Evolutionary conservation across 345 rosid genomes (phyloP).

Genomic region (Chamaenerion angustifolium): DNA sequence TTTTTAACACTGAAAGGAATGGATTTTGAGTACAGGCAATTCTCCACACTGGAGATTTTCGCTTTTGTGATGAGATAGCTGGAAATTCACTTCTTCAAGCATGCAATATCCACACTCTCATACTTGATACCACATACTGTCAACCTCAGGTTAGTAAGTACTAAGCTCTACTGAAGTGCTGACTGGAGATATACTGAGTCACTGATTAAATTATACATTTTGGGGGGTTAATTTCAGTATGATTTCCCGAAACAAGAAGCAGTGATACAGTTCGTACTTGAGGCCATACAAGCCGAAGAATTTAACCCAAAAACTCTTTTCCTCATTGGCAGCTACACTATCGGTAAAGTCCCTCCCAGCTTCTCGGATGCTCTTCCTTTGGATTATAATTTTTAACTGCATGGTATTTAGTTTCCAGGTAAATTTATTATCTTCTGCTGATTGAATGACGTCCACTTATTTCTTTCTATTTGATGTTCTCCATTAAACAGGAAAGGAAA

Average conservation of each 20-base stretch:
- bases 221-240: slow-evolving; percentile 26
- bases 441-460: too few relatives aligned
- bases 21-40: slow-evolving; percentile 34
- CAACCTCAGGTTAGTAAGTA: slow-evolving; percentile 53
- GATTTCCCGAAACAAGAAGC: slow-evolving; percentile 96
- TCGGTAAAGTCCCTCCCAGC: slow-evolving; percentile 33
- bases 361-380: not conserved
- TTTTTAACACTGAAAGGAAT: slow-evolving; percentile 6
- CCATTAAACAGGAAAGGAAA: slow-evolving; percentile 58
- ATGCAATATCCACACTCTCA: slow-evolving; percentile 50
- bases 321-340: slow-evolving; percentile 85
- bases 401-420: not conserved
- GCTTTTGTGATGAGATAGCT: slow-evolving; percentile 51
- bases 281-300: slow-evolving; percentile 91
- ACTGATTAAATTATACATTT: too few relatives aligned
- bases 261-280: slow-evolving; percentile 82
- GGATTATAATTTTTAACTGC: not conserved
- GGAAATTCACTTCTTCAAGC: slow-evolving; percentile 22
- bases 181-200: too few relatives aligned
- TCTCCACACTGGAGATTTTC: slow-evolving; percentile 92
- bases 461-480: slow-evolving; percentile 1
- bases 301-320: slow-evolving; percentile 84
- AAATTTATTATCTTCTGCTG: too few relatives aligned
- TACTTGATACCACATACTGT: slow-evolving; percentile 97
- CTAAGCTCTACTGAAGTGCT: not conserved